Base-by-base conservation (phyloP, 768 basidiomycete genomes). In the Serendipita sp. region DNA sequence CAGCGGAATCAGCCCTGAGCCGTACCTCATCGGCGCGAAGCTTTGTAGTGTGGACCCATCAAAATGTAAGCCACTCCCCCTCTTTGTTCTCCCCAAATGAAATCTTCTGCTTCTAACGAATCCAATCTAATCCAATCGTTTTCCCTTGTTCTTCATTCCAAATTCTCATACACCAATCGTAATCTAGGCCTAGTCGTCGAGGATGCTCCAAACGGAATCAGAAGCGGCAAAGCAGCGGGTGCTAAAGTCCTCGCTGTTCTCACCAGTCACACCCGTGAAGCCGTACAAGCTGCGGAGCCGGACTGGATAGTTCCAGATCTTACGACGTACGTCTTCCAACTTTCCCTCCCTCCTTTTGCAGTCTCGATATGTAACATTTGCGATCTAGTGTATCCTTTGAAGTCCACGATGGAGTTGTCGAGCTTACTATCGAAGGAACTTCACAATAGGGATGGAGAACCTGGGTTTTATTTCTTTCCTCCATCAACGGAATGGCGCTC, bases 161-260 rank as follows among this genome's bases (percentile, higher is more conserved):
- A n/a, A n/a, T 28, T 9, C 45, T 48, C 9, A 58, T 28, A 20
- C 22, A 61, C 3, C 31, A 16, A 42, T 38, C 14, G 34, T 14
- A 38, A 38, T 14, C 16, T 66, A 90, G 88, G 87, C 68, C 76
- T 95, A 64, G 92, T 95, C 5, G 78, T 96, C 2, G 91, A 94
- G 68, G 93, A 96, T 68, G 91, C 93, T 1, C 86, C 90, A 3
- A 85, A 88, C 14, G 93, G 93, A 2, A 73, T 93, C 66, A 76
- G 75, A 64, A 79, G 88, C 16, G 90, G 90, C 22, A 80, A 79
- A 51, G 83, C 86, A 4, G 86, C 90, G 17, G 89, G 90, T 11
- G 79, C 86, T 56, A 77, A 72, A 51, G 88, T 86, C 0, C 77
- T 95, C 14, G 93, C 86, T 0, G 88, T 93, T 0, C 88, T 87